Evolutionary conservation across 495 filamentous ascomycete genomes (phyloP), one percentile per base, ranked within the genome.

Genomic region (Neurospora sp.): DNA sequence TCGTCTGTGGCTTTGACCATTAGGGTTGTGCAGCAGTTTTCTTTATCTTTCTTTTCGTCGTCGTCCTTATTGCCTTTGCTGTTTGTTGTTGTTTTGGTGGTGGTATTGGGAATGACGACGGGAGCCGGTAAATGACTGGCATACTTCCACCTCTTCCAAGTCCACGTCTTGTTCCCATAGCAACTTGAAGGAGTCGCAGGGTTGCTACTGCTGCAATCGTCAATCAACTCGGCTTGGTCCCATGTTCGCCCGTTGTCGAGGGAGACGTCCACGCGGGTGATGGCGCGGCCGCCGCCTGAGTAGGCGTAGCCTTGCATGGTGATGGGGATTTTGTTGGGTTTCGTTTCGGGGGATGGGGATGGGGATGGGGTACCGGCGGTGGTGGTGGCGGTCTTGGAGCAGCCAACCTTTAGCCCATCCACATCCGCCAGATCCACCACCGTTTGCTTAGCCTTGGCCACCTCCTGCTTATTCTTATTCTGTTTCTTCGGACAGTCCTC

Each of bases 1-100:
- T 88, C 86, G 76, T 89, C 87, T 22, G 83, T 84, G 31, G 87
- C 87, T 78, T 89, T 89, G 76, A 89, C 86, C 10, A 87, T 79
- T 9, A 88, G 72, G 22, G 81, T 83, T 22, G 84, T 78, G 78
- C 80, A 81, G 27, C 27, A 27, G 10, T 77, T 74, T 14, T 41
- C 3, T n/a, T 40, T 4, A 4, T 40, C 10, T 40, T 69, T 17
- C 14, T 40, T 27, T 40, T 4, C n/a, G 6, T 16, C 12, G 20
- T 31, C 38, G 17, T 35, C 39, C 27, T 39, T 48, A 39, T 16
- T 45, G 59, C 20, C 61, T 37, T 70, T 40, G 31, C 69, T 61
- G 71, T 76, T 78, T 14, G 40, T 12, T 37, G 8, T n/a, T 37
- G 35, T 35, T 5, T n/a, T n/a, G n/a, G n/a, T n/a, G n/a, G n/a